Evolutionary conservation across 257 asterid genomes (phyloP).

Genomic region (Jasminum sambac): DNA sequence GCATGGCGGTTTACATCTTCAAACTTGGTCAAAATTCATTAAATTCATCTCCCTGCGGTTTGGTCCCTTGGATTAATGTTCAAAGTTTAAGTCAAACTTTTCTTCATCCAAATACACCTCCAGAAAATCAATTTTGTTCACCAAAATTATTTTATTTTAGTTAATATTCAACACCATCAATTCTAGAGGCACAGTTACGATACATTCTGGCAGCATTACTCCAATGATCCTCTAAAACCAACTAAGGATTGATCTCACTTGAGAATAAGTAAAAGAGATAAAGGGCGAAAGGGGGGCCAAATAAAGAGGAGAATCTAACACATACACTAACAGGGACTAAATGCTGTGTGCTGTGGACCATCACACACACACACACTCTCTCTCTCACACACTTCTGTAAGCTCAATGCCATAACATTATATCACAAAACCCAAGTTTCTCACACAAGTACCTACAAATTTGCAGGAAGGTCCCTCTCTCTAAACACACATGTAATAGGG

Average conservation of each 20-base stretch:
- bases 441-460: background rate
- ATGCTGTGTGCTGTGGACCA: conserved; percentile 25
- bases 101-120: no score
- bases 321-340: background rate
- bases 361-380: conserved; percentile 16
- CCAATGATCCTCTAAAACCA: background rate
- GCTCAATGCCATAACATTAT: background rate
- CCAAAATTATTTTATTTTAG: no score
- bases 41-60: no score
- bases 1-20: no score
- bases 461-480: conserved; percentile 9
- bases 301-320: background rate
- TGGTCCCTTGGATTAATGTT: no score
- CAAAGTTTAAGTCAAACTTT: no score
- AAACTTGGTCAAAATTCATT: no score
- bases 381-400: conserved; percentile 10
- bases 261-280: background rate
- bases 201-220: no score
- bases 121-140: no score
- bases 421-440: conserved; percentile 1
- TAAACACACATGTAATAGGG: conserved; percentile 5
- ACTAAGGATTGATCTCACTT: background rate
- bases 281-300: background rate
- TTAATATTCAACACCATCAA: no score
- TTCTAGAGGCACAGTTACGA: no score